phyloP scores from a whole-genome alignment of 2,329 filamentous ascomycete species.

The Colletotrichum lentis region DNA sequence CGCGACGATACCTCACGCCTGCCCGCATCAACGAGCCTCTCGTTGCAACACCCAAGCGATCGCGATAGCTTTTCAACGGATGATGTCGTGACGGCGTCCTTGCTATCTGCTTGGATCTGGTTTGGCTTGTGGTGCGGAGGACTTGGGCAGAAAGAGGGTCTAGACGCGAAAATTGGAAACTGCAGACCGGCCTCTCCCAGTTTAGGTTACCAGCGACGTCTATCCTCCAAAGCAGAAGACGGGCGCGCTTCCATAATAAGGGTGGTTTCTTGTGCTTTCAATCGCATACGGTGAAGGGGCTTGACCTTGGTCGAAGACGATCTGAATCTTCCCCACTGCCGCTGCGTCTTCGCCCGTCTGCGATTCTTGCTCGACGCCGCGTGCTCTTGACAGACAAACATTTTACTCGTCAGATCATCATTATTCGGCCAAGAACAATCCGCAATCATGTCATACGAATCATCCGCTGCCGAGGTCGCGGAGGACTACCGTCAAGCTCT shows the following conservation, averaged over 20 bases:
- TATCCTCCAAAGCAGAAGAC: slow-evolving; percentile 21
- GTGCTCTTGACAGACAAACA: slow-evolving; percentile 35
- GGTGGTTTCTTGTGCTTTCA: slow-evolving; percentile 36
- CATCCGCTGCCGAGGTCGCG: slow-evolving; percentile 80
- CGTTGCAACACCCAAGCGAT: slow-evolving; percentile 18
- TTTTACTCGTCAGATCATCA: neutral
- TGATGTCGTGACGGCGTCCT: slow-evolving; percentile 29
- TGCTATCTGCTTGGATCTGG: slow-evolving; percentile 37
- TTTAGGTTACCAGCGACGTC: slow-evolving; percentile 36
- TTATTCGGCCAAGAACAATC: slow-evolving; percentile 8
- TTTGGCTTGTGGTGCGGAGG: slow-evolving; percentile 33
- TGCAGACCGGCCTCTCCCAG: slow-evolving; percentile 32
- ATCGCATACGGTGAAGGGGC: slow-evolving; percentile 32
- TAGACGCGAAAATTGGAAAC: slow-evolving; percentile 35
- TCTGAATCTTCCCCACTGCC: slow-evolving; percentile 27
- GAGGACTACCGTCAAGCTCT: slow-evolving; percentile 94
- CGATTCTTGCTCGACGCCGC: slow-evolving; percentile 31
- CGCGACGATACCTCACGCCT: slow-evolving; percentile 22
- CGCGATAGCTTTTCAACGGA: slow-evolving; percentile 31
- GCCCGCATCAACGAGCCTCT: slow-evolving; percentile 17
- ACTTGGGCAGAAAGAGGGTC: slow-evolving; percentile 34
- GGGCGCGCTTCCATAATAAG: slow-evolving; percentile 32
- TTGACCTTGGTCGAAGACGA: slow-evolving; percentile 12
- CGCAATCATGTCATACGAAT: slow-evolving; percentile 58
- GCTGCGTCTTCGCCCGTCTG: slow-evolving; percentile 15